phyloP scores from a whole-genome alignment of 352 stramenopile species.

The Phytopythium mirpurense region DNA sequence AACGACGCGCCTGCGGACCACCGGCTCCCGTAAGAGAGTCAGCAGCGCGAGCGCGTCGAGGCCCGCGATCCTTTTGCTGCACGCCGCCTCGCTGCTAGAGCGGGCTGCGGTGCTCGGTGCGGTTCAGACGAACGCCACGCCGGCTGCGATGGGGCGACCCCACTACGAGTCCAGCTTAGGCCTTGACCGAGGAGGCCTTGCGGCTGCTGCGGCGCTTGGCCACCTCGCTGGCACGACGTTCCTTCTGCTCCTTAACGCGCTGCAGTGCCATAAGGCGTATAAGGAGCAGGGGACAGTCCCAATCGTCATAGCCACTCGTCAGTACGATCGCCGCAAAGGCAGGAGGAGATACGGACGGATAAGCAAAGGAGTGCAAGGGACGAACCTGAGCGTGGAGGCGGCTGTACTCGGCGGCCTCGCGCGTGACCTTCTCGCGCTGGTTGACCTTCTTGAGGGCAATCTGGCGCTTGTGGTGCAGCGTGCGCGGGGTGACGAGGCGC shows the following conservation, averaged over 20 bases:
- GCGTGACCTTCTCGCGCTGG: conserved; percentile 89
- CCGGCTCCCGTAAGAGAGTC: background rate
- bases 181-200: conserved; percentile 91
- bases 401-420: conserved; percentile 96
- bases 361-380: conserved; percentile 11
- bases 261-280: conserved; percentile 94
- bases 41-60: conserved; percentile 1
- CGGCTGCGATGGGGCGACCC: conserved; percentile 8
- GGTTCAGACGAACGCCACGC: conserved; percentile 6
- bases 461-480: conserved; percentile 95
- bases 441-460: conserved; percentile 82
- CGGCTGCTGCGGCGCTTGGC: conserved; percentile 98
- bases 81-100: background rate
- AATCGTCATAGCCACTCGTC: conserved; percentile 30
- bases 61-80: background rate
- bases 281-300: conserved; percentile 78
- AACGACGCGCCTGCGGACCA: background rate
- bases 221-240: conserved; percentile 96
- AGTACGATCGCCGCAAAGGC: conserved; percentile 20
- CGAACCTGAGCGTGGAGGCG: conserved; percentile 93
- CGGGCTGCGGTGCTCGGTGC: background rate
- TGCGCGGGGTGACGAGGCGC: conserved; percentile 97
- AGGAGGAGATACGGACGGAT: too few relatives aligned
- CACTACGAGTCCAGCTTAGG: conserved; percentile 48
- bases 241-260: conserved; percentile 97